These are phyloP conservation scores for Saposhnikovia divaricata DNA, from an alignment of 129 eudicot genomes.

Conservation along the genomic window DNA sequence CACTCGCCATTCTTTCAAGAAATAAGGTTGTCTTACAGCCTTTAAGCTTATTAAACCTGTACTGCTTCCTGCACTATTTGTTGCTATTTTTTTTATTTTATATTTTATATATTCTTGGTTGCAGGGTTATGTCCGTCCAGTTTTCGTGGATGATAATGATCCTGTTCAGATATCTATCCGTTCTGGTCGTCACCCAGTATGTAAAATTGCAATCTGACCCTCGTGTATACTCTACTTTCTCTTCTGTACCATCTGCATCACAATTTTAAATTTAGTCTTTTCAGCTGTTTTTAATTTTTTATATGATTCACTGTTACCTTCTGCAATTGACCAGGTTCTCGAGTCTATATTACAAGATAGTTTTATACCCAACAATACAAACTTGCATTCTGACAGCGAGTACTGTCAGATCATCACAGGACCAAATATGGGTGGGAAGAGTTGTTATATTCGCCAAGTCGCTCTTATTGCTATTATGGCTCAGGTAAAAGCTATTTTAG, in stretches of 20 bases:
- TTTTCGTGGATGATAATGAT: slow-evolving; percentile 63
- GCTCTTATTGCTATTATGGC: slow-evolving; percentile 94
- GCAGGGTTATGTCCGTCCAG: slow-evolving; percentile 72
- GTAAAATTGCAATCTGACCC: slow-evolving; percentile 13
- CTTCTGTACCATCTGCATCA: not conserved
- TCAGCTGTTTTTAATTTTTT: not conserved
- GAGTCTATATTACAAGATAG: slow-evolving; percentile 58
- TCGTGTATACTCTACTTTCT: not conserved
- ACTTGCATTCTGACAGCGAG: slow-evolving; percentile 56
- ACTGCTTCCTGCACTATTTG: slow-evolving; percentile 6
- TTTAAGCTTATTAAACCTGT: not conserved
- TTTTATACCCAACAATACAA: slow-evolving; percentile 86
- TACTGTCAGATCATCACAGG: slow-evolving; percentile 91
- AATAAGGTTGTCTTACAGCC: slow-evolving; percentile 44
- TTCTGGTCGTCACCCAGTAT: slow-evolving; percentile 93
- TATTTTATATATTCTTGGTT: not conserved
- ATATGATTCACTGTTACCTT: not conserved
- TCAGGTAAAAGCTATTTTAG: slow-evolving; percentile 39
- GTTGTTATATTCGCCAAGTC: slow-evolving; percentile 98
- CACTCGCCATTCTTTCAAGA: slow-evolving; percentile 72
- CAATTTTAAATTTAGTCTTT: not conserved
- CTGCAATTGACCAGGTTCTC: slow-evolving; percentile 54
- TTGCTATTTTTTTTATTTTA: not conserved
- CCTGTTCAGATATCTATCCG: slow-evolving; percentile 67
- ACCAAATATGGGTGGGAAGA: slow-evolving; percentile 99